A percentile compares a stretch with the other conserved stretches of the same genome.
phyloP scores from a whole-genome alignment of 345 rosid genomes.

The Rhodamnia rubescens region DNA sequence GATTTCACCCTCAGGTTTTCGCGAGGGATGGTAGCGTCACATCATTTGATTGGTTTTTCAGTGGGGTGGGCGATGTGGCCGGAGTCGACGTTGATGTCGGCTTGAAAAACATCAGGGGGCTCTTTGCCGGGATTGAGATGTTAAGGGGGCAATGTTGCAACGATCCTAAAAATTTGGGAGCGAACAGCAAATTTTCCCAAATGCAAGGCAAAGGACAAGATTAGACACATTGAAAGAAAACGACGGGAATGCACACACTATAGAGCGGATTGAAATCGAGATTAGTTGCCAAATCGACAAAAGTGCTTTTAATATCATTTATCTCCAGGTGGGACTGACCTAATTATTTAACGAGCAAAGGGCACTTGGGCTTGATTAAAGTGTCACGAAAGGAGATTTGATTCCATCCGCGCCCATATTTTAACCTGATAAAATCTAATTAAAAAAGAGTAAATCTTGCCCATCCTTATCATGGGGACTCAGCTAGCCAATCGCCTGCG shows the following conservation, averaged over 20 bases:
- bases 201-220: not conserved
- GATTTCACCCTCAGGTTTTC: too few species aligned
- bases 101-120: not conserved
- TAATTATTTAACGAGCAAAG: not conserved
- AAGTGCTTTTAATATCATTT: not conserved
- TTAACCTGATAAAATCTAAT: not conserved
- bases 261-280: not conserved
- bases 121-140: not conserved
- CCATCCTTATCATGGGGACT: not conserved
- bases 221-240: not conserved
- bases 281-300: not conserved
- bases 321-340: not conserved
- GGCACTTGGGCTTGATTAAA: not conserved
- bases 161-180: not conserved
- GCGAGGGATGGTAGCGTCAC: too few species aligned
- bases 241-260: not conserved
- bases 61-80: too few species aligned
- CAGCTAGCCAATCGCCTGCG: not conserved
- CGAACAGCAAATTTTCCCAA: not conserved
- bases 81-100: not conserved
- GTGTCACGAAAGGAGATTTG: not conserved
- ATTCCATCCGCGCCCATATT: not conserved
- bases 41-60: too few species aligned
- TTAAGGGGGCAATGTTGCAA: not conserved
- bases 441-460: not conserved